Base-by-base conservation (phyloP, 2,329 filamentous ascomycete species). In the Gnomoniopsis sp. region DNA sequence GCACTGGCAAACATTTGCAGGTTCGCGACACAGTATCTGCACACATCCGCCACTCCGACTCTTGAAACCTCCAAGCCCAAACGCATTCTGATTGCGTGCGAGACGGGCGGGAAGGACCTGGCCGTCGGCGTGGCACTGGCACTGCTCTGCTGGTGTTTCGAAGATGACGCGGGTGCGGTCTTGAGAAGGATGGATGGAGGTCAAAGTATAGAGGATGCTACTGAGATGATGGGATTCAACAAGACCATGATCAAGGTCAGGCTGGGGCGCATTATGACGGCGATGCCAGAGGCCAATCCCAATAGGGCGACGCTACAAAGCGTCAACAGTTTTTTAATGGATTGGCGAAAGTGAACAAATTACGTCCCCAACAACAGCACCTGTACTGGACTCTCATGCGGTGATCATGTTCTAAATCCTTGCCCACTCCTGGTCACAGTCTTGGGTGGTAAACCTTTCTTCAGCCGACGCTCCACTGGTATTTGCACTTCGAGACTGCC, bases 291-390 rank as follows among this genome's bases (percentile, higher is more conserved):
- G 65, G 89, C 88, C 2, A 96, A 96, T 69, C 93, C 93, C 0
- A 93, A 88, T 62, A 81, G 95, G 38, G 82, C 90, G 22, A 97
- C 93, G 0, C 75, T 98, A 41, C 93, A 97, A 73, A 93, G 91
- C 65, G 88, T 98, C 6, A 97, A 98, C 72, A 90, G 90, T 57
- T 96, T 91, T 67, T 75, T 98, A 53, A 93, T 98, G 86, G 81
- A 81, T 58, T 78, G 75, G 72, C 68, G 69, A 22, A 44, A 38
- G 41, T 51, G 59, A 62, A 14, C 36, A 1, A 19, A 19, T 6
- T 2, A 33, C 33, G 11, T 10, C 17, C 10, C 22, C 7, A 6
- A 19, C 19, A n/a, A 22, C 23, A n/a, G 15, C 21, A 11, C 17
- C 19, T 12, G 33, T 22, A 6, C 21, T 6, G 14, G 14, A 11